Evolutionary conservation across 441 rosid species (phyloP).

Genomic region (Croton laevigatus): DNA sequence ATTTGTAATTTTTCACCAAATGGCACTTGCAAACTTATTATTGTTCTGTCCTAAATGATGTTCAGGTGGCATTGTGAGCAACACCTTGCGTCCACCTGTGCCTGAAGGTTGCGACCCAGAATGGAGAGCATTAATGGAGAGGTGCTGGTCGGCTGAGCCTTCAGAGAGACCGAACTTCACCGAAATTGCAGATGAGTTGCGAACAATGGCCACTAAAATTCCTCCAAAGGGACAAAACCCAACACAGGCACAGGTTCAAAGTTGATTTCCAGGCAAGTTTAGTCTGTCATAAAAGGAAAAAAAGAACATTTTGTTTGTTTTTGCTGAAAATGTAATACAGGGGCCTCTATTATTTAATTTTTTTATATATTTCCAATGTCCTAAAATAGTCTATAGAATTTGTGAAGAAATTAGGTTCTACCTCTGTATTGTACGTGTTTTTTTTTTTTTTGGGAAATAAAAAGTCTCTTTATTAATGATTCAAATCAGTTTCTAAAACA

Average conservation of each 20-base stretch:
- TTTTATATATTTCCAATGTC: background rate
- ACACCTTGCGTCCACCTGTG: constrained; percentile 59
- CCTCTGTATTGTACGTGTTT: background rate
- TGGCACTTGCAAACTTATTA: background rate
- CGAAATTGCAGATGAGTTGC: constrained; percentile 40
- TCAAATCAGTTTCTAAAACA: too few species aligned
- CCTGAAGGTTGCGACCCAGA: constrained; percentile 53
- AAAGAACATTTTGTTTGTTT: constrained; percentile 6
- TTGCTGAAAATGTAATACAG: constrained; percentile 10
- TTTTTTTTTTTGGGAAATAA: background rate
- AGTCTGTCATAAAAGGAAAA: background rate
- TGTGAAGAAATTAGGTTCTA: background rate
- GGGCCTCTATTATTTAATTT: background rate
- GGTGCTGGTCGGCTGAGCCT: constrained; percentile 67
- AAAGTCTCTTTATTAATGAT: too few species aligned
- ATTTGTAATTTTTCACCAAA: background rate
- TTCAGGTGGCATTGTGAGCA: constrained; percentile 66
- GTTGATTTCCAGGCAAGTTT: constrained; percentile 14
- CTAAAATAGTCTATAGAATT: background rate
- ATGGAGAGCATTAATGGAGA: constrained; percentile 67
- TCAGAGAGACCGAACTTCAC: constrained; percentile 59
- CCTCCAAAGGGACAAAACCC: constrained; percentile 39
- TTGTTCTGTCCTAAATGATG: background rate
- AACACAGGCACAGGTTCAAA: constrained; percentile 18
- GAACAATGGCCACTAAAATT: constrained; percentile 44